Evolutionary conservation across 345 rosid species (phyloP), one percentile per base, ranked within the genome.

Genomic region (Noccaea bulbosa): DNA sequence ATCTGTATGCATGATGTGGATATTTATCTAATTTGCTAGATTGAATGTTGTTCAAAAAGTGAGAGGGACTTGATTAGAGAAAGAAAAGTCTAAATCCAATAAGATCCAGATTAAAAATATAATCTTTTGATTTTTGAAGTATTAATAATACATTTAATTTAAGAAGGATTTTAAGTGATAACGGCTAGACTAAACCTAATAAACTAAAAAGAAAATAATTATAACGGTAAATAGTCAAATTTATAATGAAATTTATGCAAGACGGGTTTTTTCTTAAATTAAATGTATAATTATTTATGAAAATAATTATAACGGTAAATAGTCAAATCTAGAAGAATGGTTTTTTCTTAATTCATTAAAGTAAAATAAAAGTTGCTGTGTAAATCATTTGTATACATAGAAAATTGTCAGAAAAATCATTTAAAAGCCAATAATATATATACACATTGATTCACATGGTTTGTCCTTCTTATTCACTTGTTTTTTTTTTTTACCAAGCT

Each of bases 401-500:
- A 5, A 30, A 35, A 60, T 51, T 71, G 53, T 51, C 62, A 51
- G 62, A 51, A 16, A 4, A 53, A 22, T 62, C 30, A 71, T n/a
- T 22, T 30, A 8, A 14, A 47, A 69, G 20, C 46, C 9, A 68
- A 12, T 27, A 48, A 1, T 27, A 38, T 20, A 38, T 20, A 20
- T 15, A 70, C 69, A 33, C 55, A 32, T 34, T 24, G 37, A 35
- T 46, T 72, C 77, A 72, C 71, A 55, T 72, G 65, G 45, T 54
- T 63, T 54, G 43, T 54, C 70, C 24, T 72, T 71, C 3, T 50
- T 32, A 51, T 33, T 71, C 38, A 52, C 62, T 62, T 41, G 4
- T 39, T n/a, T n/a, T n/a, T n/a, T n/a, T n/a, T n/a, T n/a, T n/a
- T n/a, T n/a, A n/a, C n/a, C n/a, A n/a, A n/a, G n/a, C n/a, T n/a